Base-by-base conservation (phyloP, 768 basidiomycete species). In the Boletellus ananas region DNA sequence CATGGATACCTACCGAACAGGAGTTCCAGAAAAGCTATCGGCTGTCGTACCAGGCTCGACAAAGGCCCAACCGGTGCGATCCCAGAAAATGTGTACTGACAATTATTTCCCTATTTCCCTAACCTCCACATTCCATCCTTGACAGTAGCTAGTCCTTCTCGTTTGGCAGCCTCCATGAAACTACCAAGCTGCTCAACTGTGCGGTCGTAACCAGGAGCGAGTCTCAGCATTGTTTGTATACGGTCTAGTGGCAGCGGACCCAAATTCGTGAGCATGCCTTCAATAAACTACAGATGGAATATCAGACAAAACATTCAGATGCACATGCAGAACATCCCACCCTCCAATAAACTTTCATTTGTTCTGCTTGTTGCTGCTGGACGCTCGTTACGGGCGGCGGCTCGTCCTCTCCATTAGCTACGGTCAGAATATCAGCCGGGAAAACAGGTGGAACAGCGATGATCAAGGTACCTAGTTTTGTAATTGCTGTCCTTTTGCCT, bases 271-370 rank as follows among this genome's bases (percentile, higher is more conserved):
- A 96, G 83, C 87, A 93, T 92, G 25, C 89, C 91, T 68, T 90
- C 85, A 52, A 94, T 88, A 69, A 87, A 94, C 87, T 91, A 52
- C 18, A 36, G 13, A 6, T 43, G 8, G 46, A 9, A 45, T 42
- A 51, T 57, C 37, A 48, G 38, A 34, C 12, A 50, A 34, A 25
- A 23, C 16, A 44, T 11, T 3, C 12, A 40, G 4, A 27, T 20
- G 40, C 40, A 37, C 9, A 3, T 9, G n/a, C 6, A 13, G 8
- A 14, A 9, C 23, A 21, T 21, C 68, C 7, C 45, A 84, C 90
- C 81, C 89, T 91, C 91, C 91, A 94, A 64, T 85, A 90, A 1
- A 92, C 77, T 52, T 75, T 79, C 85, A 94, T 90, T 69, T 93
- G 87, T 59, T 90, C 87, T 0, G 84, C 83, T 61, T 90, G 84